Evolutionary conservation across 257 asterid genomes (phyloP).

Genomic region (Solanum microdontum): DNA sequence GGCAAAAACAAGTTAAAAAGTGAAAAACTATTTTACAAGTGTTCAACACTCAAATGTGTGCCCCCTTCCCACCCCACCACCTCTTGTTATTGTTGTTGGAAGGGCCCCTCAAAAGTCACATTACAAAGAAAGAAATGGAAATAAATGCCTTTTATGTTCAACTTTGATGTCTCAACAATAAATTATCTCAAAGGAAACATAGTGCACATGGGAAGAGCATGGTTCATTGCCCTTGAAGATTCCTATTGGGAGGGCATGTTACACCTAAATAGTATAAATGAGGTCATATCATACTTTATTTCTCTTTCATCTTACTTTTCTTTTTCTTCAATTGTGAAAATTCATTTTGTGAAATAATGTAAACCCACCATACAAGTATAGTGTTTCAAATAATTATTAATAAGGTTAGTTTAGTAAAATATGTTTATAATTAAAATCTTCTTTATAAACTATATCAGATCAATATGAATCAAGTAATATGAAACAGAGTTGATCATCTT

Average conservation of each 20-base stretch:
- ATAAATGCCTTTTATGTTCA: conserved; percentile 8
- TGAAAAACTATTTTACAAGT: neutral
- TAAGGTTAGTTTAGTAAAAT: no score
- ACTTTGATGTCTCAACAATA: conserved; percentile 20
- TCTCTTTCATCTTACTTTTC: neutral
- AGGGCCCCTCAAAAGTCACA: conserved; percentile 24
- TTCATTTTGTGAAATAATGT: neutral
- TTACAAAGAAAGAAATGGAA: conserved; percentile 18
- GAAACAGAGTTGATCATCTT: neutral
- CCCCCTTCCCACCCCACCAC: conserved; percentile 3
- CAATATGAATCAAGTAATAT: neutral
- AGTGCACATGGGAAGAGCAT: conserved; percentile 32
- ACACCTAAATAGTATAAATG: conserved; percentile 1
- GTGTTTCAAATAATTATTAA: neutral
- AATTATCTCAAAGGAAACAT: conserved; percentile 26
- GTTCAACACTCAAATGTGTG: conserved; percentile 15
- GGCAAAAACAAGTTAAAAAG: neutral
- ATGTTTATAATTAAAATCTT: no score
- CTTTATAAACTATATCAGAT: accelerated
- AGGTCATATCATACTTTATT: neutral
- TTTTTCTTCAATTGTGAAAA: neutral
- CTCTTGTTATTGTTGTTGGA: conserved; percentile 15
- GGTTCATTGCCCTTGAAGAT: conserved; percentile 18
- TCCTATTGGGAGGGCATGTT: conserved; percentile 8
- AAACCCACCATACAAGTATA: neutral